Conservation (phyloP, 257 asterid genomes). For the Leptodermis oblonga region DNA sequence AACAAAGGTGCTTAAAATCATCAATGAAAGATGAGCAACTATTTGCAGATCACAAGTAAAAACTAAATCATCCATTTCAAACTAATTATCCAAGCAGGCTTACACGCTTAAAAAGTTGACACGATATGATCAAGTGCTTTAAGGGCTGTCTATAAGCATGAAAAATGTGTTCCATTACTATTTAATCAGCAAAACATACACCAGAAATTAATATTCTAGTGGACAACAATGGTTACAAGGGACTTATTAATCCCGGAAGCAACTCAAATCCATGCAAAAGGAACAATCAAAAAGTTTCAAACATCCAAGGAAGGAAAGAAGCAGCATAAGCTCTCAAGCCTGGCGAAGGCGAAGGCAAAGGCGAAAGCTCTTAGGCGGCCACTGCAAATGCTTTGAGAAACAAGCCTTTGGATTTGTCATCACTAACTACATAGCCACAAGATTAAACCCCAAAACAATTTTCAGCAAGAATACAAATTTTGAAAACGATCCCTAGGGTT, state of each 20-base stretch:
- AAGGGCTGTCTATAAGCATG: no score
- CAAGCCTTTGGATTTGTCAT: conserved; percentile 32
- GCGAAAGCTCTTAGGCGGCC: conserved; percentile 41
- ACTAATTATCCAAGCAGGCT: no score
- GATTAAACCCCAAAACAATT: no score
- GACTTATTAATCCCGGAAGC: conserved; percentile 19
- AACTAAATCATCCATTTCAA: no score
- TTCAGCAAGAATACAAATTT: no score
- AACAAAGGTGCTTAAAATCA: conserved; percentile 18
- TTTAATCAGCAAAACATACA: conserved; percentile 22
- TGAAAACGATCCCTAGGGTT: no score
- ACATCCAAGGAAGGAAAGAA: conserved; percentile 42
- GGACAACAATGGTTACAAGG: conserved; percentile 4
- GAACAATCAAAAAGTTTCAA: conserved; percentile 21
- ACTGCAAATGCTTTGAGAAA: conserved; percentile 44
- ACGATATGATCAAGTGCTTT: no score
- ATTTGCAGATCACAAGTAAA: not conserved
- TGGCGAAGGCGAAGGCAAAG: no score
- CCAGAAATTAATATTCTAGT: conserved; percentile 18
- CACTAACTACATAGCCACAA: no score
- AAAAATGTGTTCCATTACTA: conserved; percentile 17
- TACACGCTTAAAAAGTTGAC: no score
- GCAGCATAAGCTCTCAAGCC: conserved; percentile 41
- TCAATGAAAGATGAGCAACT: not conserved
- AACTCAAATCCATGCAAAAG: conserved; percentile 17